Percentiles rank a stretch among this genome's conserved stretches.
phyloP scores from a whole-genome alignment of 805 yeast species.

The Wickerhamomyces ciferrii region DNA sequence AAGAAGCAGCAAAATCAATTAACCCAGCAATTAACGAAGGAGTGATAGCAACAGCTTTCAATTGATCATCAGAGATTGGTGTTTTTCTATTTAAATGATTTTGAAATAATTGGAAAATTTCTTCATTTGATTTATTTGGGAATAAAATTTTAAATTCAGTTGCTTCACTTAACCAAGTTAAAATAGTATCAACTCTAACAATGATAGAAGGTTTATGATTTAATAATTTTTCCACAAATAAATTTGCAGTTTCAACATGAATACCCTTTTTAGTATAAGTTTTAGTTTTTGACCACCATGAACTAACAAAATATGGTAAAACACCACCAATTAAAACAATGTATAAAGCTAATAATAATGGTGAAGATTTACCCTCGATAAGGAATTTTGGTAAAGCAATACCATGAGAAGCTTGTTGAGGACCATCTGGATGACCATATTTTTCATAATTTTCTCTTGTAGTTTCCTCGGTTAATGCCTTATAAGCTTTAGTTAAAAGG shows the following conservation, averaged over 20 bases:
- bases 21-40: constrained; percentile 67
- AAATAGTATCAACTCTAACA: constrained; percentile 50
- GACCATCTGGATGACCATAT: constrained; percentile 98
- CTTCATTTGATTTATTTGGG: constrained; percentile 35
- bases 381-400: constrained; percentile 92
- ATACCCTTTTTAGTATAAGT: constrained; percentile 78
- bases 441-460: constrained; percentile 75
- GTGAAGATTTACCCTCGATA: constrained; percentile 76
- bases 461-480: constrained; percentile 87
- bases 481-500: constrained; percentile 84
- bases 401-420: constrained; percentile 84
- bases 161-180: constrained; percentile 58
- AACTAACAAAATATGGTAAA: constrained; percentile 75
- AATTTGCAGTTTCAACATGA: constrained; percentile 77
- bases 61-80: constrained; percentile 32
- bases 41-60: constrained; percentile 54
- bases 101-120: constrained; percentile 45
- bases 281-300: constrained; percentile 87
- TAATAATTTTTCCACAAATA: constrained; percentile 64
- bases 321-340: constrained; percentile 69
- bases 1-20: constrained; percentile 75
- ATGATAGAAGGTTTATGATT: constrained; percentile 68
- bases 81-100: constrained; percentile 57
- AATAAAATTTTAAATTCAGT: constrained; percentile 51
- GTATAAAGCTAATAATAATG: constrained; percentile 59